Conservation (phyloP, 1,284 basidiomycete species). For the Cutaneotrichosporon spelunceum region DNA sequence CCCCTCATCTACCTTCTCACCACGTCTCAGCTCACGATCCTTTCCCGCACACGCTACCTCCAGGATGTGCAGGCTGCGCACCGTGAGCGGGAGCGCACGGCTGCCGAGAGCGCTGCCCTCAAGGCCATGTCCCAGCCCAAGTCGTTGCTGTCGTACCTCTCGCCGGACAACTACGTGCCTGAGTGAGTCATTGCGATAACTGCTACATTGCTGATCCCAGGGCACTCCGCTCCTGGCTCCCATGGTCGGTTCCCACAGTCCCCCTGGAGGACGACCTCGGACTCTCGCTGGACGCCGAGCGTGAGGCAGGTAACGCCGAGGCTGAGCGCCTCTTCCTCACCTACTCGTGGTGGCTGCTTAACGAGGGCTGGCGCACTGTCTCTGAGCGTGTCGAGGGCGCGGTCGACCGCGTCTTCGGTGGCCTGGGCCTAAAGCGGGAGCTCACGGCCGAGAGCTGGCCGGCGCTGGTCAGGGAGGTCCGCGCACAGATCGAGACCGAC, state of each 20-base stretch:
- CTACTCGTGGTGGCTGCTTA: conserved; percentile 51
- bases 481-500: conserved; percentile 41
- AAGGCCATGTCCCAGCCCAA: not conserved
- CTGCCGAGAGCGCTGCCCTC: conserved; percentile 5
- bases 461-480: conserved; percentile 37
- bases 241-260: not conserved
- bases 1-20: conserved; percentile 49
- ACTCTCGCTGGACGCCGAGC: conserved; percentile 21
- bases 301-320: conserved; percentile 29
- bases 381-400: conserved; percentile 36
- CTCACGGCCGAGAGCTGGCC: conserved; percentile 43
- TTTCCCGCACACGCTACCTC: conserved; percentile 45
- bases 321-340: conserved; percentile 48
- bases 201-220: not conserved
- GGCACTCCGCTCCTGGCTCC: conserved; percentile 6
- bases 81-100: conserved; percentile 9
- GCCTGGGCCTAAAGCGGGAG: conserved; percentile 46
- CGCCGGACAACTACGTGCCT: conserved; percentile 21
- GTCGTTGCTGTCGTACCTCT: conserved; percentile 30
- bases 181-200: conserved; percentile 26
- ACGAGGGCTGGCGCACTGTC: conserved; percentile 48
- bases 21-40: conserved; percentile 47
- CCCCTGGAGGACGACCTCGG: conserved; percentile 10
- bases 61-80: conserved; percentile 34
- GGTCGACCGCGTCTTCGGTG: conserved; percentile 44